phyloP scores from a whole-genome alignment of 768 basidiomycete species.

The Leucocoprinus sp. region DNA sequence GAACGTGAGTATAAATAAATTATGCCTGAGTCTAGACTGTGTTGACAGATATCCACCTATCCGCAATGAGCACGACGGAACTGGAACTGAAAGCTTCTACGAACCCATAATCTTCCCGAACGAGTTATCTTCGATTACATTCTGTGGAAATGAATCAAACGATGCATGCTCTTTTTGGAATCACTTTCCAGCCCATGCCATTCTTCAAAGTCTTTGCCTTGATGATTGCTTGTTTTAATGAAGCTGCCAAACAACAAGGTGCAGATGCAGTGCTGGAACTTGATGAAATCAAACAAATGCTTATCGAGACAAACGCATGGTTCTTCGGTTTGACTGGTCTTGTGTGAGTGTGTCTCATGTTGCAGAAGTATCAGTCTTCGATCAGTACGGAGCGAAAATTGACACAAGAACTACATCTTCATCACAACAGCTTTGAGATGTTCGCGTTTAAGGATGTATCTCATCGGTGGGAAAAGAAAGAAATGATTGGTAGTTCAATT shows the following conservation, averaged over 20 bases:
- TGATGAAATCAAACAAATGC: constrained; percentile 93
- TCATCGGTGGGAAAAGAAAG: constrained; percentile 92
- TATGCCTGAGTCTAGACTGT: neutral
- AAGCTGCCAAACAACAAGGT: constrained; percentile 73
- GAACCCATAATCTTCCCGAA: constrained; percentile 89
- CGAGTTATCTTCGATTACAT: constrained; percentile 82
- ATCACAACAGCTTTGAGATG: constrained; percentile 80
- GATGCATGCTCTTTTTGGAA: constrained; percentile 61
- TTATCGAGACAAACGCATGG: constrained; percentile 83
- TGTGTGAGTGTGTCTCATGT: constrained; percentile 84
- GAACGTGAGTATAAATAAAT: constrained; percentile 45
- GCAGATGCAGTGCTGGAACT: constrained; percentile 59
- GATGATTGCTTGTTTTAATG: constrained; percentile 81
- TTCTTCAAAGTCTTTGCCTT: constrained; percentile 82
- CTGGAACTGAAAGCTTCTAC: constrained; percentile 63
- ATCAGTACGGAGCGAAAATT: constrained; percentile 33
- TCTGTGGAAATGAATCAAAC: constrained; percentile 82
- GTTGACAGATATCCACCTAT: constrained; percentile 52
- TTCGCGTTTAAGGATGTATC: constrained; percentile 94
- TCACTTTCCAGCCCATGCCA: constrained; percentile 80
- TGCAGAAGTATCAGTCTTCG: constrained; percentile 46
- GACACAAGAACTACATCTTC: constrained; percentile 1
- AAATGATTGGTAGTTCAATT: constrained; percentile 91
- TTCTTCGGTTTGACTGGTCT: constrained; percentile 77
- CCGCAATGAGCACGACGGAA: constrained; percentile 51